Percentiles rank a stretch among this genome's conserved stretches.
phyloP scores from a whole-genome alignment of 1,284 basidiomycete genomes.

The Sanguinoderma infundibulare region DNA sequence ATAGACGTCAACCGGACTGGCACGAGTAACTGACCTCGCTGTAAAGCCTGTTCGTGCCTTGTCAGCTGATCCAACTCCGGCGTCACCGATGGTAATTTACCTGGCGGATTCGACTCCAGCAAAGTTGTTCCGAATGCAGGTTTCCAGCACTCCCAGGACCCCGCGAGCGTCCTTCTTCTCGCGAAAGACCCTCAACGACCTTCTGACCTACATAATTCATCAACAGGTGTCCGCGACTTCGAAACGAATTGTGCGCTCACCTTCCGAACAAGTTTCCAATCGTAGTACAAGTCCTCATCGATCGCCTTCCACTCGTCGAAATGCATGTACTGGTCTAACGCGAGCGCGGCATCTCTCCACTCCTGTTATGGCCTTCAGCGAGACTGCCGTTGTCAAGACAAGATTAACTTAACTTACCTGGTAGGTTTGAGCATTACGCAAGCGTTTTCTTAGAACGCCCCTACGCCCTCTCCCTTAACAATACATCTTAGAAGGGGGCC shows the following conservation, averaged over 20 bases:
- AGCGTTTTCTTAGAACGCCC: conserved; percentile 72
- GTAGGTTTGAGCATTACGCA: conserved; percentile 79
- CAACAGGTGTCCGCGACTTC: background rate
- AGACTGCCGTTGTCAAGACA: background rate
- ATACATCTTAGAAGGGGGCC: conserved; percentile 7
- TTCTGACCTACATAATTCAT: conserved; percentile 52
- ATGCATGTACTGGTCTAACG: conserved; percentile 81
- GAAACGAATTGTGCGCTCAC: conserved; percentile 37
- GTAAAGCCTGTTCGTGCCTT: conserved; percentile 65
- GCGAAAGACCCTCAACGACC: conserved; percentile 65
- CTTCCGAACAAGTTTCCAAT: conserved; percentile 84
- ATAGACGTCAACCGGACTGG: background rate
- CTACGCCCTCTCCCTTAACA: conserved; percentile 81
- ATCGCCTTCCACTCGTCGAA: conserved; percentile 90
- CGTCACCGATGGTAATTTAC: conserved; percentile 35
- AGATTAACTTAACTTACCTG: conserved; percentile 40
- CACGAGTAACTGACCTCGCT: conserved; percentile 67
- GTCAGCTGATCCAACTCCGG: background rate
- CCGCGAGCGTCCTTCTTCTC: conserved; percentile 82
- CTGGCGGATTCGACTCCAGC: conserved; percentile 90
- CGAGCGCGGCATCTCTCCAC: conserved; percentile 85
- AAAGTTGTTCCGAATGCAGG: conserved; percentile 93
- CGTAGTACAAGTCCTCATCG: conserved; percentile 89
- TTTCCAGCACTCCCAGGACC: conserved; percentile 89
- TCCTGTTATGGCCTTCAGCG: conserved; percentile 45